These are phyloP conservation scores for Chytriomyces hyalinus DNA, from an alignment of 192 early-diverging fungal genomes.

Conservation along the genomic window DNA sequence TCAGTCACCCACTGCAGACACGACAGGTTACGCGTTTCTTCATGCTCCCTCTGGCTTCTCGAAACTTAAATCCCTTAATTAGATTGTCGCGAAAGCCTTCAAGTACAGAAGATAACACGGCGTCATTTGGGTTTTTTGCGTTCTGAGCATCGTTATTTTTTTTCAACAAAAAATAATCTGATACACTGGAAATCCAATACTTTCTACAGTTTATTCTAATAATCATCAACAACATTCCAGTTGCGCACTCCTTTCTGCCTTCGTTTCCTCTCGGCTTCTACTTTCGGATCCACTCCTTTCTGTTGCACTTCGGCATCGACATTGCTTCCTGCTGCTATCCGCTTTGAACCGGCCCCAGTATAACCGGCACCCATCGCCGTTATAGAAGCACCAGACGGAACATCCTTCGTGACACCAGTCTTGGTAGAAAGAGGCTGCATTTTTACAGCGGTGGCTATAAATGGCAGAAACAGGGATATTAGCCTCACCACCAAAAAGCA, in stretches of 20 bases:
- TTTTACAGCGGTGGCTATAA: no score
- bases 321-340: no score
- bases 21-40: slow-evolving; percentile 32
- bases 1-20: slow-evolving; percentile 28
- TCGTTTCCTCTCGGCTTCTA: slow-evolving; percentile 23
- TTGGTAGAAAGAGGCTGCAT: no score
- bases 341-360: no score
- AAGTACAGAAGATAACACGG: slow-evolving; percentile 30
- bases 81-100: slow-evolving; percentile 42
- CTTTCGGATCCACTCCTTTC: neutral
- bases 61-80: neutral
- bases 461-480: no score
- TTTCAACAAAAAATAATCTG: neutral
- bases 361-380: no score
- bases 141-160: neutral
- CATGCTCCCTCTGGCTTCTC: neutral
- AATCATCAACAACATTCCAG: slow-evolving; percentile 47
- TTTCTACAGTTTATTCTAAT: neutral
- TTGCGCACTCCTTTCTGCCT: slow-evolving; percentile 46
- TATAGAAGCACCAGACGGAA: no score
- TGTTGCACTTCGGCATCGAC: no score
- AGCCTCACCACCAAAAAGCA: no score
- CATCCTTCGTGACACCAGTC: no score
- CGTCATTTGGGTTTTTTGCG: neutral
- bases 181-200: neutral